Evolutionary conservation across 2,329 filamentous ascomycete genomes (phyloP), one percentile per base, ranked within the genome.

Genomic region (Neonectria ditissima): DNA sequence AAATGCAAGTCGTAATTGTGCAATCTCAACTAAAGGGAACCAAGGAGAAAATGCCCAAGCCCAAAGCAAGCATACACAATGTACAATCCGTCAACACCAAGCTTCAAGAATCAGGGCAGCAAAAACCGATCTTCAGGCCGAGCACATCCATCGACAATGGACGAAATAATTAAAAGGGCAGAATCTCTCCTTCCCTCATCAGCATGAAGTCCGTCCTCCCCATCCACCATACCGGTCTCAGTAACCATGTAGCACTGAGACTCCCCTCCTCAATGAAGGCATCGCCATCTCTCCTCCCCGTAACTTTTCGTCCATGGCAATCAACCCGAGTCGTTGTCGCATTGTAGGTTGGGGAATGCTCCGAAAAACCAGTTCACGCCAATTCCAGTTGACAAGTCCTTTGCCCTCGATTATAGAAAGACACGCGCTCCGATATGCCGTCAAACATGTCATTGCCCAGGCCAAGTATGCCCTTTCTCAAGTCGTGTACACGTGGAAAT

Each of bases 341-440:
- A 70, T 74, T 68, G 69, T 64, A 56, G 67, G 62, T 62, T 64
- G 66, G 68, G 57, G 65, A 71, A 68, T 74, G 69, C 73, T 68
- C 65, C 65, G 67, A 67, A 65, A 67, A 68, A 67, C 69, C 69
- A 66, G 63, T 69, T 60, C 72, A 59, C 63, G 66, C 67, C 69
- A 56, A 64, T 72, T 65, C 69, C 72, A 73, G 69, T 65, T 68
- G 66, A 73, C 65, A 67, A 72, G 34, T 60, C 66, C 69, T 44
- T 70, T 69, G 63, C 62, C 64, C 63, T 68, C 53, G 61, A 66
- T 64, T 66, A 54, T 72, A 67, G 65, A 67, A 71, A 66, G 71
- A 68, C 65, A 66, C 69, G 59, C 72, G 72, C 73, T 69, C 69
- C 66, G 63, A 73, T 67, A 74, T 76, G 71, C 72, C 68, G 64